These are phyloP conservation scores for Phyllosticta citribraziliensis DNA, from an alignment of 2,329 filamentous ascomycete species.

Conservation along the genomic window DNA sequence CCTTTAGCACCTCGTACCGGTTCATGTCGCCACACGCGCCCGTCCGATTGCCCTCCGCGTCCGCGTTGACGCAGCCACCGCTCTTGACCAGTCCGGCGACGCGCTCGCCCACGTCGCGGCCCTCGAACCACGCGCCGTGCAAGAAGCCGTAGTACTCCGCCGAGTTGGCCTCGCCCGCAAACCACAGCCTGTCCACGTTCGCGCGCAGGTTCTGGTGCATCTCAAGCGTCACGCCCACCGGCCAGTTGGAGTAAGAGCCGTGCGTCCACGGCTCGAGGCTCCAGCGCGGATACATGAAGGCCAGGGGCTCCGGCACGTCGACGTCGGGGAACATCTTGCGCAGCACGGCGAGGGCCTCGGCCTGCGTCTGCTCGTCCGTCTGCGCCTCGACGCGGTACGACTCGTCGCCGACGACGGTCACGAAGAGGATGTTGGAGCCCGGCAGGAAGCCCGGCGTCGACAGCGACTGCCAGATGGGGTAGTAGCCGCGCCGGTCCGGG, in stretches of 20 bases:
- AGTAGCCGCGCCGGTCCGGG: conserved; percentile 40
- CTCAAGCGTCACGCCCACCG: conserved; percentile 51
- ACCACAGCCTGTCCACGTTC: conserved; percentile 53
- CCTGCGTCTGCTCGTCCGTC: conserved; percentile 47
- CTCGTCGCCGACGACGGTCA: conserved; percentile 49
- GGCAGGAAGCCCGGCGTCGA: conserved; percentile 48
- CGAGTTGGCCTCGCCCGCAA: conserved; percentile 55
- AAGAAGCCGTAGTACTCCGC: conserved; percentile 56
- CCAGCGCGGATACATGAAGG: conserved; percentile 54
- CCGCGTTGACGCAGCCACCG: conserved; percentile 17
- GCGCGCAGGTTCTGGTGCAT: conserved; percentile 59
- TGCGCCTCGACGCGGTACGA: conserved; percentile 51
- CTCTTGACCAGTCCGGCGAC: conserved; percentile 18
- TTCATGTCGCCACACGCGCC: conserved; percentile 20
- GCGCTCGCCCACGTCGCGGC: conserved; percentile 21
- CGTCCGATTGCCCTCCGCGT: conserved; percentile 3
- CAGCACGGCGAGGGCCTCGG: conserved; percentile 48
- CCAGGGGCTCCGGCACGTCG: conserved; percentile 48
- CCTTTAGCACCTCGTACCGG: conserved; percentile 22
- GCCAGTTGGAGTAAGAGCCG: conserved; percentile 62
- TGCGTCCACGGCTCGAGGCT: conserved; percentile 40
- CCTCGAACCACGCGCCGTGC: conserved; percentile 37
- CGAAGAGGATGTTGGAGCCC: conserved; percentile 56
- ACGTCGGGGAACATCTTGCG: conserved; percentile 51
- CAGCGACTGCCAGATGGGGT: conserved; percentile 56